Conservation (phyloP, 2,329 filamentous ascomycete genomes). For the Pseudopyricularia cyperi region DNA sequence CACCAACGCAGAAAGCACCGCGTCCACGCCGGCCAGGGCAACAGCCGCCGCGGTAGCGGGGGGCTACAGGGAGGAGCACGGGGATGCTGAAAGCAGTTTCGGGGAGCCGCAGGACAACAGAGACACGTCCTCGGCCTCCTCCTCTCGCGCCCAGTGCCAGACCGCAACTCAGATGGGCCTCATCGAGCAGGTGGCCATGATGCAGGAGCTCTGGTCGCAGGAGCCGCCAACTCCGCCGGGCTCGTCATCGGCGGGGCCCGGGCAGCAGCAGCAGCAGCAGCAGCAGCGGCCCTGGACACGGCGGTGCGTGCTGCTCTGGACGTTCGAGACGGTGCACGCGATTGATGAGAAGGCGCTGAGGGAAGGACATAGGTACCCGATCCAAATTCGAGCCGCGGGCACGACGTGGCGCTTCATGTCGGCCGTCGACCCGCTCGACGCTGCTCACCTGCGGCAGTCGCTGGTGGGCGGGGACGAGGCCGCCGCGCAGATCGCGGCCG, state of each 20-base stretch:
- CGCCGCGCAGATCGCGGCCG: constrained; percentile 3
- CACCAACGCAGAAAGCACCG: no score
- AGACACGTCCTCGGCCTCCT: background rate
- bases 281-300: constrained; percentile 32
- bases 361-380: constrained; percentile 24
- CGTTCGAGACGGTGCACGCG: constrained; percentile 39
- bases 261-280: background rate
- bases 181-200: constrained; percentile 50
- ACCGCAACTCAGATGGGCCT: constrained; percentile 37
- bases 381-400: constrained; percentile 35
- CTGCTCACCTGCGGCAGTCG: constrained; percentile 39
- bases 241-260: background rate
- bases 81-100: constrained; percentile 14
- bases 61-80: constrained; percentile 1
- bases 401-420: constrained; percentile 51
- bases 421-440: constrained; percentile 45
- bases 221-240: no score
- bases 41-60: constrained; percentile 4
- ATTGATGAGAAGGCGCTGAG: constrained; percentile 17
- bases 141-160: constrained; percentile 9
- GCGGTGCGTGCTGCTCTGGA: constrained; percentile 50
- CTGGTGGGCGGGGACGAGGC: constrained; percentile 16
- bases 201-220: constrained; percentile 51
- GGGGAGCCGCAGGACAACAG: background rate
- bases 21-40: constrained; percentile 2